Conservation (phyloP, 352 stramenopile species). For the Elongisporangium prolatum region DNA sequence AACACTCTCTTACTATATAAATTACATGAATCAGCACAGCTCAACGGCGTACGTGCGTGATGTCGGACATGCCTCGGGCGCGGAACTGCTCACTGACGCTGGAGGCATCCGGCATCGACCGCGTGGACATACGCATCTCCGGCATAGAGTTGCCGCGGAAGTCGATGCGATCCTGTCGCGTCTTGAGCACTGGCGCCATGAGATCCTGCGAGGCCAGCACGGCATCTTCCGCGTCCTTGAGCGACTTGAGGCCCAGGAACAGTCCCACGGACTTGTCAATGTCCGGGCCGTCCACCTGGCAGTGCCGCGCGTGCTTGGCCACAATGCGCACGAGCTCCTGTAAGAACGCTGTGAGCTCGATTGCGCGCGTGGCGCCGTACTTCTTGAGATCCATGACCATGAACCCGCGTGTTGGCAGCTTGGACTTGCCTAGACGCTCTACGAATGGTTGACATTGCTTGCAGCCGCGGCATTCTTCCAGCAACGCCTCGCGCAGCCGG, state of each 20-base stretch:
- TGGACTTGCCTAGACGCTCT: slow-evolving; percentile 42
- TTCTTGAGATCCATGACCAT: slow-evolving; percentile 55
- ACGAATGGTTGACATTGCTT: slow-evolving; percentile 39
- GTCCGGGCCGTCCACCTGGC: slow-evolving; percentile 38
- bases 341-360: slow-evolving; percentile 65
- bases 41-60: background rate
- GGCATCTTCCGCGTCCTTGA: slow-evolving; percentile 38
- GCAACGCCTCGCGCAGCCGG: slow-evolving; percentile 52
- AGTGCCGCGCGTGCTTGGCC: slow-evolving; percentile 29
- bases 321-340: slow-evolving; percentile 47
- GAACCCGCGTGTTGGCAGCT: slow-evolving; percentile 40
- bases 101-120: slow-evolving; percentile 21
- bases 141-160: slow-evolving; percentile 62
- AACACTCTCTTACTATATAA: background rate
- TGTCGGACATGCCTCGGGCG: slow-evolving; percentile 27
- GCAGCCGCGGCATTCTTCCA: slow-evolving; percentile 51
- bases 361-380: slow-evolving; percentile 47
- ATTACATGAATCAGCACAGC: background rate
- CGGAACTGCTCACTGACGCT: slow-evolving; percentile 20
- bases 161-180: slow-evolving; percentile 64
- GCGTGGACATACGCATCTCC: slow-evolving; percentile 51
- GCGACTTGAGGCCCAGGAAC: slow-evolving; percentile 45
- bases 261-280: slow-evolving; percentile 63
- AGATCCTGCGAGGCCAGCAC: slow-evolving; percentile 18
- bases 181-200: slow-evolving; percentile 34